Evolutionary conservation across 2,329 filamentous ascomycete genomes (phyloP), one percentile per base, ranked within the genome.

Genomic region (Fusarium verticillioides): DNA sequence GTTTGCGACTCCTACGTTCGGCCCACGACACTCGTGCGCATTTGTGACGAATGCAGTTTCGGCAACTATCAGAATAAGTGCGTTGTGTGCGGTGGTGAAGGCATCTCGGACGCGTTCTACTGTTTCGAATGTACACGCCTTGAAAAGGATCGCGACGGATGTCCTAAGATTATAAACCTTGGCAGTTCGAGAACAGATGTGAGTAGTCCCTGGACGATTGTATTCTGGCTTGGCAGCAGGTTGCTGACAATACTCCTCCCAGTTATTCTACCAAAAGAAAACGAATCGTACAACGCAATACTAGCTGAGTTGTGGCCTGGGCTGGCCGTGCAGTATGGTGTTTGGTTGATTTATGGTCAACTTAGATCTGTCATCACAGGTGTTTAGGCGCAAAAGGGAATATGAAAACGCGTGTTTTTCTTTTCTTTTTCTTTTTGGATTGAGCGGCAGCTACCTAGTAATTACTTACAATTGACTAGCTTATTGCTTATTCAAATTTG

Each of bases 51-150:
- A 86, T 99, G 96, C 88, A 95, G 94, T 82, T 99, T 99, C 83
- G 96, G 96, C 81, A 99, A 99, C 88, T 99, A 98, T 87, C 96
- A 98, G 86, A 99, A 99, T 87, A 99, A 99, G 84, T 99, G 96
- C 82, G 95, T 99, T 77, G 96, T 99, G 47, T 99, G 96, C 84
- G 96, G 96, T 82, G 96, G 96, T 78, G 96, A 98, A 85, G 96
- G 96, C 36, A 99, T 99, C 82, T 96, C 93, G 39, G 96, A 99
- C 82, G 96, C 96, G 56, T 98, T 98, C 84, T 99, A 99, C 87
- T 99, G 96, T 87, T 98, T 98, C 81, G 96, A 99, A 85, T 99
- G 96, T 83, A 99, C 96, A 66, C 90, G 96, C 12, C 86, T 99
- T 21, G 96, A 99, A 83, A 99, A 98, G 85, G 96, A 99, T 82